Evolutionary conservation across 805 yeast species (phyloP).

Genomic region (Starmerella apicola): DNA sequence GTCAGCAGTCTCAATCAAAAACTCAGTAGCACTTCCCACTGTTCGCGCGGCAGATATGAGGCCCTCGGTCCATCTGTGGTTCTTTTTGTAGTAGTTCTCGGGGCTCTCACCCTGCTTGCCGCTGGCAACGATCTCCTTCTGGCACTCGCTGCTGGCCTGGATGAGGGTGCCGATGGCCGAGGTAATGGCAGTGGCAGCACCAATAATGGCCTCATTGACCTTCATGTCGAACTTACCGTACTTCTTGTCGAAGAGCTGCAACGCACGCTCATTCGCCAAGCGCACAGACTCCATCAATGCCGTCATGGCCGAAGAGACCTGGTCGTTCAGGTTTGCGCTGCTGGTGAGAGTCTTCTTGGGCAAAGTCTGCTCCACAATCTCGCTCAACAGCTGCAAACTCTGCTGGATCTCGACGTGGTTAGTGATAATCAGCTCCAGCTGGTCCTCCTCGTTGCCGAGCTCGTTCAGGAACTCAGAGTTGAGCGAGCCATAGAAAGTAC

Average conservation of each 20-base stretch:
- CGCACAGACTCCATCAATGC: constrained; percentile 60
- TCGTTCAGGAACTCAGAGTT: constrained; percentile 41
- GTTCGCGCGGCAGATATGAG: constrained; percentile 79
- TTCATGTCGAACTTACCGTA: constrained; percentile 41
- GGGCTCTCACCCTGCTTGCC: constrained; percentile 54
- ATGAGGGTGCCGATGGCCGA: constrained; percentile 63
- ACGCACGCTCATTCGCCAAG: constrained; percentile 50
- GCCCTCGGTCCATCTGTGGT: constrained; percentile 90
- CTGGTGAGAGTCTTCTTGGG: constrained; percentile 30
- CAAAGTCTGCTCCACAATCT: constrained; percentile 45
- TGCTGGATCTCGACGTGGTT: constrained; percentile 67
- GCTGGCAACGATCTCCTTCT: constrained; percentile 62
- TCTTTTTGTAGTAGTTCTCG: constrained; percentile 71
- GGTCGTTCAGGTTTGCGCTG: constrained; percentile 43
- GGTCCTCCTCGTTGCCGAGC: constrained; percentile 37
- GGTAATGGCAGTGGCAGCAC: constrained; percentile 70
- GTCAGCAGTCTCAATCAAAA: constrained; percentile 76
- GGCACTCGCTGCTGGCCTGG: constrained; percentile 66
- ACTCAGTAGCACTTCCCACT: constrained; percentile 70
- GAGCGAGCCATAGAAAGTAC: constrained; percentile 48
- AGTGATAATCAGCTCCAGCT: constrained; percentile 63
- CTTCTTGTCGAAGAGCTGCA: constrained; percentile 37
- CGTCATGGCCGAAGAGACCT: constrained; percentile 62
- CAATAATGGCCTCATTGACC: constrained; percentile 61
- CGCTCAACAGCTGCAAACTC: constrained; percentile 45